phyloP scores from a whole-genome alignment of 2,329 filamentous ascomycete genomes.

The Stachybotrys chartarum region DNA sequence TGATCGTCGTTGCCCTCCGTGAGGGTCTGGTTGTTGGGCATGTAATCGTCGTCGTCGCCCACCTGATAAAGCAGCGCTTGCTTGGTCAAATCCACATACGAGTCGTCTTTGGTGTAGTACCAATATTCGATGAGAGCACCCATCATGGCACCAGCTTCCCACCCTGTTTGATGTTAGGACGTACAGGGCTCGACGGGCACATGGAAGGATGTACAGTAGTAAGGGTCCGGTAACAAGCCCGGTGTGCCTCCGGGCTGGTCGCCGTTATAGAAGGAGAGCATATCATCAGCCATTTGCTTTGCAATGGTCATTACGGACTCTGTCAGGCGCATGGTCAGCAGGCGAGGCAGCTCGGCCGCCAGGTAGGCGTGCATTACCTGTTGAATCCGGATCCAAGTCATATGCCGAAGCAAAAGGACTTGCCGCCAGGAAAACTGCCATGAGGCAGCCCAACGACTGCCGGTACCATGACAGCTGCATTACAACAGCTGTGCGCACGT shows the following conservation, averaged over 20 bases:
- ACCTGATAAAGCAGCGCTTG: slow-evolving; percentile 69
- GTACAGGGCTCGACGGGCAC: neutral
- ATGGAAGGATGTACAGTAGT: slow-evolving; percentile 38
- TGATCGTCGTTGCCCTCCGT: slow-evolving; percentile 70
- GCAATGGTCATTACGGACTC: slow-evolving; percentile 43
- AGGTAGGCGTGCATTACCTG: slow-evolving; percentile 13
- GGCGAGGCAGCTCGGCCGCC: slow-evolving; percentile 2
- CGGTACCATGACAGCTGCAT: neutral
- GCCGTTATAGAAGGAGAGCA: slow-evolving; percentile 36
- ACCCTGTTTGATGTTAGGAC: slow-evolving; percentile 36
- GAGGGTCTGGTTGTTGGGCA: slow-evolving; percentile 65
- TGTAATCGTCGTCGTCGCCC: slow-evolving; percentile 66
- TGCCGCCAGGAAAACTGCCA: neutral
- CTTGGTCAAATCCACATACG: slow-evolving; percentile 61
- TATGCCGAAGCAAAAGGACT: slow-evolving; percentile 18
- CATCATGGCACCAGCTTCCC: slow-evolving; percentile 69
- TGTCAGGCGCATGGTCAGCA: slow-evolving; percentile 13
- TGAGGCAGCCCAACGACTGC: neutral
- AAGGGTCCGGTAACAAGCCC: slow-evolving; percentile 44
- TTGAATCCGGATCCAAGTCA: slow-evolving; percentile 28
- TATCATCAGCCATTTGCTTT: slow-evolving; percentile 42
- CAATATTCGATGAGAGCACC: slow-evolving; percentile 73
- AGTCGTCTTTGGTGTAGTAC: slow-evolving; percentile 69
- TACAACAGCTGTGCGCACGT: neutral
- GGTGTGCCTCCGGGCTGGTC: slow-evolving; percentile 42